Evolutionary conservation across 2,329 filamentous ascomycete species (phyloP).

Genomic region (Hypoxylon sp.): DNA sequence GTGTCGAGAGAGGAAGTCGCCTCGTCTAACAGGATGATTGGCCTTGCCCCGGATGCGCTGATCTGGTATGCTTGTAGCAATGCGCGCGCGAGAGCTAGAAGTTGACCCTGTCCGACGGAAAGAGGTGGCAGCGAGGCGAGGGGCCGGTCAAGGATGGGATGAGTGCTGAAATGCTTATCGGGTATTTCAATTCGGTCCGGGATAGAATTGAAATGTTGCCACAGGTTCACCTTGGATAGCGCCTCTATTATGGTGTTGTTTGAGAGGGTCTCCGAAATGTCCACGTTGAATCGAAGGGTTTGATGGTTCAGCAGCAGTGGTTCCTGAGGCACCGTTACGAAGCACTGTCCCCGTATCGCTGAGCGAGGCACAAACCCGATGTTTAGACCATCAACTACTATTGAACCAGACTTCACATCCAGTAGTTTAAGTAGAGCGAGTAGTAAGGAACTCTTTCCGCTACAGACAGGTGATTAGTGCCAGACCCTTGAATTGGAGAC

Average conservation of each 20-base stretch:
- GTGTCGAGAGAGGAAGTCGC: conserved; percentile 47
- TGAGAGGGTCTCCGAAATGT: conserved; percentile 33
- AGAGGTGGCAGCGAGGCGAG: conserved; percentile 42
- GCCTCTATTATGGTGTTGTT: conserved; percentile 33
- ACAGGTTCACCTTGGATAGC: conserved; percentile 30
- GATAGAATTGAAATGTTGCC: conserved; percentile 27
- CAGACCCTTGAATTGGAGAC: background rate
- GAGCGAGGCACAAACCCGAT: conserved; percentile 37
- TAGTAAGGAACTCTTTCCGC: conserved; percentile 50
- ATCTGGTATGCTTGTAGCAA: conserved; percentile 38
- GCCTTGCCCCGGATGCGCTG: conserved; percentile 32
- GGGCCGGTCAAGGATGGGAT: conserved; percentile 39
- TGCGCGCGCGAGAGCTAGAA: conserved; percentile 47
- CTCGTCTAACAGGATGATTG: conserved; percentile 48
- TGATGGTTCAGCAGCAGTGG: conserved; percentile 39
- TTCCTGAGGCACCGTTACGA: conserved; percentile 48
- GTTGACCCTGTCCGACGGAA: conserved; percentile 47
- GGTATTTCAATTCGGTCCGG: background rate
- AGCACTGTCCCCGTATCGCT: conserved; percentile 41
- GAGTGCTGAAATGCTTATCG: background rate
- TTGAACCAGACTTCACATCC: conserved; percentile 39
- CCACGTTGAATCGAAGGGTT: conserved; percentile 46
- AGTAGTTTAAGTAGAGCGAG: conserved; percentile 39
- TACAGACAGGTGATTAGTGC: conserved; percentile 29
- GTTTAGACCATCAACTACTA: conserved; percentile 45